Evolutionary conservation across 805 yeast genomes (phyloP), one percentile per base, ranked within the genome.

Genomic region (Starmerella kuoi): DNA sequence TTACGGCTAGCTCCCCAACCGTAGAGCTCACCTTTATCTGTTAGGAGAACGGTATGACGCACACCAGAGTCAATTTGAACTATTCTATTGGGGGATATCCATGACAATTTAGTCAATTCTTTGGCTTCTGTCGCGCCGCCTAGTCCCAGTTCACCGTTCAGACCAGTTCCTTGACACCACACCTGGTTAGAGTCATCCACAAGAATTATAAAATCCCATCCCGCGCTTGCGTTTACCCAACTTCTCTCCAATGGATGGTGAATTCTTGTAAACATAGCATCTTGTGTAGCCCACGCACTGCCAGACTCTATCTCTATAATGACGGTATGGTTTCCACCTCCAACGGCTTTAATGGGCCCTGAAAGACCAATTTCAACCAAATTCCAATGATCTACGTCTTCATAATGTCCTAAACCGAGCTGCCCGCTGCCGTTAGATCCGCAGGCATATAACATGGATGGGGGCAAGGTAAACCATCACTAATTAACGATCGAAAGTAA

Each of bases 241-340:
- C 46, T 31, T 3, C 37, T 12, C 0, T 55, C 61, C 1, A 43
- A 21, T 2, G 56, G 53, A 19, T 50, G 51, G 27, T n/a, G 21
- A 3, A 45, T n/a, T 8, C 31, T 21, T 3, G 2, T 19, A 14
- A 48, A 47, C 3, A 9, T 5, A 2, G 7, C 36, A 12, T 22
- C 24, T 4, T 11, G 11, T 12, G 48, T 39, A 5, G 34, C 14
- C 28, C 60, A 76, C 1, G 78, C 57, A 0, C 60, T 56, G 1
- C 88, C 88, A 36, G 67, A 60, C 1, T 60, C 14, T 3, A 11
- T 63, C 11, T 72, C 57, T 6, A 85, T 56, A 2, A 84, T 47
- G 15, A 83, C 52, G 0, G 94, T 78, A 57, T 88, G 96, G 52
- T 87, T 87, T 0, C 97, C 96, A 3, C 95, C 96, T 52, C 86